phyloP scores from a whole-genome alignment of 768 basidiomycete genomes.

The Strobilomyces dryophilus region DNA sequence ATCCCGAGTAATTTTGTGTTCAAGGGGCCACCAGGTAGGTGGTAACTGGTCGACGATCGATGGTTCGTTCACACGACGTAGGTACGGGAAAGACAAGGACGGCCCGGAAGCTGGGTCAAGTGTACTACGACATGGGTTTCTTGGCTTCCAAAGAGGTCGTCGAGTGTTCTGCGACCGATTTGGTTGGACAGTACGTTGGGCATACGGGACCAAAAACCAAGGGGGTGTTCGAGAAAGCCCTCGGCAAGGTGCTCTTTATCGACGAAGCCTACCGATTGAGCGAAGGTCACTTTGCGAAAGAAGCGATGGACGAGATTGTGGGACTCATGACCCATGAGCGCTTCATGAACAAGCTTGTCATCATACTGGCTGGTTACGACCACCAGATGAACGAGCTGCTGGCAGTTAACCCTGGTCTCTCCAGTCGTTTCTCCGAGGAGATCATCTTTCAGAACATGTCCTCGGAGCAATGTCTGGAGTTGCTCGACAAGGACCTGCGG shows the following conservation, averaged over 20 bases:
- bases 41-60: background rate
- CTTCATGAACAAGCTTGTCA: constrained; percentile 57
- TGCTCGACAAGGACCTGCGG: constrained; percentile 46
- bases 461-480: constrained; percentile 46
- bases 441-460: constrained; percentile 53
- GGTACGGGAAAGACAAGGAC: constrained; percentile 65
- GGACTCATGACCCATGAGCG: constrained; percentile 55
- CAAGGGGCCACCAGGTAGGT: constrained; percentile 65
- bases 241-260: constrained; percentile 67
- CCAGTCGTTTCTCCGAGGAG: constrained; percentile 68
- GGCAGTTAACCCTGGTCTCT: constrained; percentile 56
- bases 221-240: constrained; percentile 57
- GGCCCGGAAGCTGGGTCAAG: constrained; percentile 59
- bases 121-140: constrained; percentile 66
- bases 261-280: constrained; percentile 69
- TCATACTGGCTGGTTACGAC: constrained; percentile 71
- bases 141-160: constrained; percentile 47
- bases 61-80: constrained; percentile 20
- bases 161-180: constrained; percentile 68
- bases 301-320: constrained; percentile 75
- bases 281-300: constrained; percentile 63
- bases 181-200: constrained; percentile 68
- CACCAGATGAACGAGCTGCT: constrained; percentile 62
- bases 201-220: constrained; percentile 69
- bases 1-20: constrained; percentile 67